Percentiles rank a stretch among this genome's conserved stretches.
These are phyloP conservation scores for Trichoderma orchidacearum DNA, from an alignment of 495 filamentous ascomycete species.

Conservation along the genomic window DNA sequence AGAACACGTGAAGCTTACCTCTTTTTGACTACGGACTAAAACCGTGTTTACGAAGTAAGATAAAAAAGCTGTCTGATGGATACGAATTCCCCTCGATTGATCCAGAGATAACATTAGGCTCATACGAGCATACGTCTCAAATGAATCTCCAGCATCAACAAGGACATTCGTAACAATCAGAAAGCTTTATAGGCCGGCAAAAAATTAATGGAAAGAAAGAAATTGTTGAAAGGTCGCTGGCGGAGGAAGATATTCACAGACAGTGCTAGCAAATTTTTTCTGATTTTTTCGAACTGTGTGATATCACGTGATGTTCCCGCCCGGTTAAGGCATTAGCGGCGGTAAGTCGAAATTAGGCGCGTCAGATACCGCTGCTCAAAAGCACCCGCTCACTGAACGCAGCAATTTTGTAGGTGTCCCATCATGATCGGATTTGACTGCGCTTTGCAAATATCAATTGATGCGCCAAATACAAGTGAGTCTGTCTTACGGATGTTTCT, in stretches of 20 bases:
- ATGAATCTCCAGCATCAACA: not conserved
- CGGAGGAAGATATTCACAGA: slow-evolving; percentile 2
- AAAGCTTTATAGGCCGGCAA: slow-evolving; percentile 3
- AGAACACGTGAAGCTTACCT: not conserved
- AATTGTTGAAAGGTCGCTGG: slow-evolving; percentile 4
- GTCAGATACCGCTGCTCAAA: too few relatives aligned
- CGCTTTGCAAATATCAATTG: too few relatives aligned
- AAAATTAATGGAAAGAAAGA: slow-evolving; percentile 19
- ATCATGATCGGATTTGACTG: too few relatives aligned
- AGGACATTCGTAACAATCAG: not conserved
- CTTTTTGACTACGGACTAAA: not conserved
- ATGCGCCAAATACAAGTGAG: too few relatives aligned
- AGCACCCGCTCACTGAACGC: too few relatives aligned
- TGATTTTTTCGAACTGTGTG: not conserved
- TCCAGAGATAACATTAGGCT: not conserved
- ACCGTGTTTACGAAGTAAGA: not conserved
- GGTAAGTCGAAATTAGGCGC: not conserved
- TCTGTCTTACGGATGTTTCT: too few relatives aligned
- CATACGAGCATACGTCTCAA: not conserved
- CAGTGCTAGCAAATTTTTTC: not conserved
- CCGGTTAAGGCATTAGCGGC: not conserved
- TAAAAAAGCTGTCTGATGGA: too few relatives aligned
- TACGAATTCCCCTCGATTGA: not conserved
- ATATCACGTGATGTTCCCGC: not conserved
- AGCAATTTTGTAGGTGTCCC: not conserved